Evolutionary conservation across 2,329 filamentous ascomycete genomes (phyloP).

Genomic region (Trichoderma arundinaceum): DNA sequence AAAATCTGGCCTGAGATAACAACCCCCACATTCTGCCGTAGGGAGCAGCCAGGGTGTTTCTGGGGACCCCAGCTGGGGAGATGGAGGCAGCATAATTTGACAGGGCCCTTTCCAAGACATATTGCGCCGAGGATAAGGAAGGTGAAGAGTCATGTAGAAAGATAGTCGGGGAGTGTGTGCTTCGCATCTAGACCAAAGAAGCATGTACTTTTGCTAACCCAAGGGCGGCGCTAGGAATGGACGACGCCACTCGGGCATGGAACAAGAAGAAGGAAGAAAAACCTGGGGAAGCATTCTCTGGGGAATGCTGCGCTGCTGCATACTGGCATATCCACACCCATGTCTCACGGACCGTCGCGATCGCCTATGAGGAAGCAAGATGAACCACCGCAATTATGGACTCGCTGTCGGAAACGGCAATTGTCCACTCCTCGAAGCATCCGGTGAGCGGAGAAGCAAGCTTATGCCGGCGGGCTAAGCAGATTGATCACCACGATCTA

Average conservation of each 20-base stretch:
- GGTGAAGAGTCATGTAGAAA: constrained; percentile 21
- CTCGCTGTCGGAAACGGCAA: constrained; percentile 7
- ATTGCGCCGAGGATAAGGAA: constrained; percentile 29
- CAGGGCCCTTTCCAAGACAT: constrained; percentile 16
- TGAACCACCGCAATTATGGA: constrained; percentile 15
- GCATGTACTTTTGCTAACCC: not conserved
- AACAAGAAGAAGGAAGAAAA: not conserved
- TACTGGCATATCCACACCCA: constrained; percentile 25
- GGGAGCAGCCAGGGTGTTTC: constrained; percentile 29
- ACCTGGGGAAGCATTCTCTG: constrained; percentile 26
- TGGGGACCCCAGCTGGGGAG: constrained; percentile 33
- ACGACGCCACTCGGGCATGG: not conserved
- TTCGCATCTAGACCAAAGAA: constrained; percentile 8
- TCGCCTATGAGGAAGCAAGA: constrained; percentile 18
- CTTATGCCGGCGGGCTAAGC: not conserved
- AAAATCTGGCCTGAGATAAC: constrained; percentile 30
- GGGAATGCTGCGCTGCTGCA: constrained; percentile 12
- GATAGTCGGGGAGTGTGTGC: not conserved
- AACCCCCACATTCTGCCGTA: constrained; percentile 32
- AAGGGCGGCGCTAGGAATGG: constrained; percentile 20
- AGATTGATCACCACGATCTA: constrained; percentile 12
- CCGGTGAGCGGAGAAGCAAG: constrained; percentile 8
- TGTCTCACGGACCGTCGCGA: constrained; percentile 26
- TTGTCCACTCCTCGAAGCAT: not conserved
- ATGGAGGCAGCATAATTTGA: constrained; percentile 23